These are phyloP conservation scores for Trypanosoma cruzi DNA, from an alignment of 208 protist genomes.

Conservation along the genomic window DNA sequence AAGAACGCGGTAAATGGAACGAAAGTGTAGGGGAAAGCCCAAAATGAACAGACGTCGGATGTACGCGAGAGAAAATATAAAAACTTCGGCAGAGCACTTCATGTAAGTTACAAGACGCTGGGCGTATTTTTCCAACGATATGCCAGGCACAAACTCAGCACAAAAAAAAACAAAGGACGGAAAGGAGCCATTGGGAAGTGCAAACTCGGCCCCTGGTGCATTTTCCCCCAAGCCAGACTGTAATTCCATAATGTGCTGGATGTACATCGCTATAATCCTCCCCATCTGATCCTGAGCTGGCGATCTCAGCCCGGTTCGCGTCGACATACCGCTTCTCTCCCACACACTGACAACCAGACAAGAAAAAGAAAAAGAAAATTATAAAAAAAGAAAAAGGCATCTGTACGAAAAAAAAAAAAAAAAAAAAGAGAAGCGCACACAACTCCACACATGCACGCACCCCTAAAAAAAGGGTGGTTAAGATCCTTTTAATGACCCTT, in stretches of 20 bases:
- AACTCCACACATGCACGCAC: too few relatives aligned
- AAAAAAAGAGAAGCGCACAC: too few relatives aligned
- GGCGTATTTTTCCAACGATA: conserved; percentile 50
- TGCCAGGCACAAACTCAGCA: conserved; percentile 37
- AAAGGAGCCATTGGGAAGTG: conserved; percentile 29
- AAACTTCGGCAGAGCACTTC: conserved; percentile 45
- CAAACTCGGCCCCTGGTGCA: conserved; percentile 6
- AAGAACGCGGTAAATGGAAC: conserved; percentile 88
- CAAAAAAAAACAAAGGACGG: conserved; percentile 54
- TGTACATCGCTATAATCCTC: conserved; percentile 37
- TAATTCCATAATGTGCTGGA: conserved; percentile 40
- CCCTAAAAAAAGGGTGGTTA: too few relatives aligned
- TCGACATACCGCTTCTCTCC: conserved; percentile 7
- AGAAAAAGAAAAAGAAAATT: conserved; percentile 23
- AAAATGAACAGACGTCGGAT: conserved; percentile 36
- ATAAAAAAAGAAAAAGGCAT: conserved; percentile 17
- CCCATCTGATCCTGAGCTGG: conserved; percentile 39
- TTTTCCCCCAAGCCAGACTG: conserved; percentile 10
- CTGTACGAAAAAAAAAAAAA: conserved; percentile 13
- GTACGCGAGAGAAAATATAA: conserved; percentile 54
- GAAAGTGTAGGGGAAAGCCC: conserved; percentile 49
- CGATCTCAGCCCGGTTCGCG: conserved; percentile 26
- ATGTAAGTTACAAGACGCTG: conserved; percentile 53
- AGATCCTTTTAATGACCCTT: too few relatives aligned
- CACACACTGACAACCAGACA: conserved; percentile 16